Evolutionary conservation across 179 eudicot genomes (phyloP).

Genomic region (Pouteria campechiana): DNA sequence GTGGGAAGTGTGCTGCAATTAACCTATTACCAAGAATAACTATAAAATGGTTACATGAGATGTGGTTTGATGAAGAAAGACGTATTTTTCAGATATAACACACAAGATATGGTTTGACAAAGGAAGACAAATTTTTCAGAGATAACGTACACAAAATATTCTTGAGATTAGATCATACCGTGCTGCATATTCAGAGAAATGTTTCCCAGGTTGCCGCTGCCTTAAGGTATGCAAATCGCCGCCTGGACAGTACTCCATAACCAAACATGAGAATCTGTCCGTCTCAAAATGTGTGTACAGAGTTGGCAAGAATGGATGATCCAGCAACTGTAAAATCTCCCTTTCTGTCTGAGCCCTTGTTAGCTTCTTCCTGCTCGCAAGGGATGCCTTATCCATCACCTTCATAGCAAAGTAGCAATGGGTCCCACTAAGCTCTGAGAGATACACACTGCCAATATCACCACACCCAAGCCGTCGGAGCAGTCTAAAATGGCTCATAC

Average conservation of each 20-base stretch:
- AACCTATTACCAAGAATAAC: too few species aligned
- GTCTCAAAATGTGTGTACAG: constrained; percentile 89
- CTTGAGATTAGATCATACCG: constrained; percentile 27
- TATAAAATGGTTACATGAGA: too few species aligned
- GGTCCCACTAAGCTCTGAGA: constrained; percentile 69
- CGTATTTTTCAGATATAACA: too few species aligned
- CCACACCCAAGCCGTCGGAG: constrained; percentile 76
- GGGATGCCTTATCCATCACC: constrained; percentile 85
- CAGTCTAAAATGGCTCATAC: constrained; percentile 78
- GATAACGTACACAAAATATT: not conserved
- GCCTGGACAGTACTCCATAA: constrained; percentile 91
- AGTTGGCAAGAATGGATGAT: constrained; percentile 88
- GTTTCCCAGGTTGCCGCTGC: constrained; percentile 79
- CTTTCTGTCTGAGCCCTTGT: constrained; percentile 78
- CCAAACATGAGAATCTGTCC: constrained; percentile 72
- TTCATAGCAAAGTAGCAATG: constrained; percentile 85
- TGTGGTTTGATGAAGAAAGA: too few species aligned
- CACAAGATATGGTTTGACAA: too few species aligned
- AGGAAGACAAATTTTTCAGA: not conserved
- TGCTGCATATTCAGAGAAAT: constrained; percentile 85
- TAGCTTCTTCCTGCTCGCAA: constrained; percentile 76
- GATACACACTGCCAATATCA: constrained; percentile 82
- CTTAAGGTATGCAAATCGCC: constrained; percentile 82
- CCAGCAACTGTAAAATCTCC: constrained; percentile 79
- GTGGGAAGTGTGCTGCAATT: too few species aligned